phyloP scores from a whole-genome alignment of 495 filamentous ascomycete species.

The Aspergillus carlsbadensis region DNA sequence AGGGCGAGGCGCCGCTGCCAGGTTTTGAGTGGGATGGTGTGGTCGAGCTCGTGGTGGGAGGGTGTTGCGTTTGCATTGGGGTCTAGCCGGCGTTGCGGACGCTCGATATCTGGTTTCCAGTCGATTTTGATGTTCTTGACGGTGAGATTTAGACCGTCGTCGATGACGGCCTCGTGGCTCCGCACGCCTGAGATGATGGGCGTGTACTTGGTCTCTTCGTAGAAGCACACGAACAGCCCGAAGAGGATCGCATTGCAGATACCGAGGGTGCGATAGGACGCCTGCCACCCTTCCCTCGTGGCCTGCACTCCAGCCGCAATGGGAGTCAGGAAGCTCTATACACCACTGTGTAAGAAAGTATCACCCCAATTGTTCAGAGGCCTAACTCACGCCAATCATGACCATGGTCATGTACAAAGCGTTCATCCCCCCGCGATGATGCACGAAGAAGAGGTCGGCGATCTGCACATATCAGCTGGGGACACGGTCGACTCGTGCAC shows the following conservation, averaged over 20 bases:
- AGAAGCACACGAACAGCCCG: slow-evolving; percentile 27
- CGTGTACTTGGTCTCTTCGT: slow-evolving; percentile 39
- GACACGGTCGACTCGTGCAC: neutral
- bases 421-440: slow-evolving; percentile 37
- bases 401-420: slow-evolving; percentile 36
- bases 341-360: neutral
- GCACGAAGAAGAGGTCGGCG: slow-evolving; percentile 39
- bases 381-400: slow-evolving; percentile 33
- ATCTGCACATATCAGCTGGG: slow-evolving; percentile 27
- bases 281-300: slow-evolving; percentile 31
- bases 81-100: neutral
- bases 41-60: slow-evolving; percentile 25
- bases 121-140: neutral
- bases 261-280: slow-evolving; percentile 30
- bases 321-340: slow-evolving; percentile 33
- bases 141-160: slow-evolving; percentile 3
- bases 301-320: slow-evolving; percentile 37
- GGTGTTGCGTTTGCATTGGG: slow-evolving; percentile 1
- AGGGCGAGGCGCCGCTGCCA: slow-evolving; percentile 29
- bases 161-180: neutral
- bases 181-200: slow-evolving; percentile 20
- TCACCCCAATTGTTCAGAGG: neutral
- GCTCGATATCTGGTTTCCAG: slow-evolving; percentile 5
- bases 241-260: slow-evolving; percentile 29
- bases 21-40: slow-evolving; percentile 22